Percentiles rank a stretch among this genome's conserved stretches.
Evolutionary conservation across 129 eudicot genomes (phyloP).

Genomic region (Chrysanthemum lavandulifolium): DNA sequence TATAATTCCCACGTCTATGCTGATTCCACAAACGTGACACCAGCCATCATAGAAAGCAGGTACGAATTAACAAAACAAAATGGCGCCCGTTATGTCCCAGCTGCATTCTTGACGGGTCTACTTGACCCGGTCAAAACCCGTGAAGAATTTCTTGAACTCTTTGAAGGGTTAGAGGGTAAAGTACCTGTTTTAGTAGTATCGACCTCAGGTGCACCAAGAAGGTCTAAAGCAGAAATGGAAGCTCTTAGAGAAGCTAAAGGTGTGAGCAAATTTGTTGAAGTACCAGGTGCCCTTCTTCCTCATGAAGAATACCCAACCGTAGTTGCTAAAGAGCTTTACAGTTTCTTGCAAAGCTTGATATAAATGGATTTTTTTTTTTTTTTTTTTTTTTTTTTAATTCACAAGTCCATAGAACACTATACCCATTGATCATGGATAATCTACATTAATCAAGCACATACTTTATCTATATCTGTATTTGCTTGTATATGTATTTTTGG

Average conservation of each 20-base stretch:
- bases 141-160: slow-evolving; percentile 68
- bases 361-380: neutral
- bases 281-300: slow-evolving; percentile 89
- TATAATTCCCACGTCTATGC: slow-evolving; percentile 90
- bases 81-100: slow-evolving; percentile 94
- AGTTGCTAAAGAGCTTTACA: slow-evolving; percentile 73
- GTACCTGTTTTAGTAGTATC: slow-evolving; percentile 72
- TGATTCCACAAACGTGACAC: slow-evolving; percentile 75
- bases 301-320: slow-evolving; percentile 83
- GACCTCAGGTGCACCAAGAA: slow-evolving; percentile 72
- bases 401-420: too few relatives aligned
- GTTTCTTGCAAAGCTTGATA: slow-evolving; percentile 53
- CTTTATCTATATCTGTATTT: too few relatives aligned
- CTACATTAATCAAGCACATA: too few relatives aligned
- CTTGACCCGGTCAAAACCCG: slow-evolving; percentile 86
- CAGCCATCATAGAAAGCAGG: slow-evolving; percentile 68
- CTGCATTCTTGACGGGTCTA: slow-evolving; percentile 90
- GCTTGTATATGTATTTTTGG: too few relatives aligned
- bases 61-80: slow-evolving; percentile 66
- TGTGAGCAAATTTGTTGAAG: slow-evolving; percentile 82
- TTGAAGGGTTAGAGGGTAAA: slow-evolving; percentile 59
- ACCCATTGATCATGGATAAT: too few relatives aligned
- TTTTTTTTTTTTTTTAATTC: neutral
- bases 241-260: slow-evolving; percentile 88
- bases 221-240: slow-evolving; percentile 98